These are phyloP conservation scores for Aspergillus pseudoglaucus DNA, from an alignment of 2,329 filamentous ascomycete genomes.

Conservation along the genomic window DNA sequence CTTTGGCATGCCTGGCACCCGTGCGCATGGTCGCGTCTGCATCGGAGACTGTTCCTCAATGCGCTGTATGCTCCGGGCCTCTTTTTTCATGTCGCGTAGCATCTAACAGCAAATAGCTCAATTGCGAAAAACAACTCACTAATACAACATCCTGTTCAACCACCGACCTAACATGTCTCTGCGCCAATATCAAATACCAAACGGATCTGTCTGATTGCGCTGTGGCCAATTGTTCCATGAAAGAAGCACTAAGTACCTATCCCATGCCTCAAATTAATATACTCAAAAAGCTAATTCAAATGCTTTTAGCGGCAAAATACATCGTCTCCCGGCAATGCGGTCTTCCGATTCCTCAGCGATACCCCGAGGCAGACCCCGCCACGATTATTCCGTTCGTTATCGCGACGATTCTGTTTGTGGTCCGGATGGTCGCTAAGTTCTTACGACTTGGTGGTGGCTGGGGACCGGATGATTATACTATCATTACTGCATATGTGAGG, in stretches of 20 bases:
- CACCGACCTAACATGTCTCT: not conserved
- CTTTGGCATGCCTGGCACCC: too few relatives aligned
- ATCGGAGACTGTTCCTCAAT: not conserved
- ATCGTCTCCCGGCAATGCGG: constrained; percentile 1
- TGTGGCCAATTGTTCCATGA: not conserved
- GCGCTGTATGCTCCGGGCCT: not conserved
- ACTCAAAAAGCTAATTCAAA: not conserved
- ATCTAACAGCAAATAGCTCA: not conserved
- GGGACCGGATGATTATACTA: constrained; percentile 4
- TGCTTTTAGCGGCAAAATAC: not conserved
- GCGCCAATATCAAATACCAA: not conserved
- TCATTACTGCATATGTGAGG: constrained; percentile 11
- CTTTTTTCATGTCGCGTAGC: not conserved
- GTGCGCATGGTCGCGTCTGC: too few relatives aligned
- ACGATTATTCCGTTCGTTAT: constrained; percentile 3
- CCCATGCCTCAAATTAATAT: not conserved
- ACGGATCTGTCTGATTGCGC: not conserved
- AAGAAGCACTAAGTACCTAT: not conserved
- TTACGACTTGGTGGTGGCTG: constrained; percentile 2
- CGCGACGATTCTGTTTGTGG: constrained; percentile 1
- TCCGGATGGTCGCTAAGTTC: not conserved
- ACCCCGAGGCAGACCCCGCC: not conserved
- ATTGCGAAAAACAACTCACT: not conserved
- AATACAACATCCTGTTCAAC: constrained; percentile 1
- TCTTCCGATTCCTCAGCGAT: not conserved